Base-by-base conservation (phyloP, 176 grass and related monocot genomes). In the Guadua angustifolia region DNA sequence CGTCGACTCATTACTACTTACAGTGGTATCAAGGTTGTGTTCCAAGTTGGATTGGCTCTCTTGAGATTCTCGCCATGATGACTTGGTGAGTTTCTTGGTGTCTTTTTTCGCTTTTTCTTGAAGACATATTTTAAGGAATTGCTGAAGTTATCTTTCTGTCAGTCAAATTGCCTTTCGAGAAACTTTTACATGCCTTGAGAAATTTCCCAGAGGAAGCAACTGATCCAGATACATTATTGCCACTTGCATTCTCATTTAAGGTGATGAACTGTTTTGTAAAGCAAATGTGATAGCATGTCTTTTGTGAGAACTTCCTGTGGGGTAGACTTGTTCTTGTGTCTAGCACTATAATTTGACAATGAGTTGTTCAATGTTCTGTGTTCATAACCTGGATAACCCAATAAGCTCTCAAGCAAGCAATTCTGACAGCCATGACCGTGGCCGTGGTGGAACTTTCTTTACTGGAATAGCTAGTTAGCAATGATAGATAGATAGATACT, bases 101-200 rank as follows among this genome's bases (percentile, higher is more conserved):
- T 44, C 33, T 72, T 78, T n/a, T 72, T 11, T 42, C 64, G 11
- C 9, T 85, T 84, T 10, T 25, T 6, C 65, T 75, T 78, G 46
- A 36, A 68, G 59, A 14, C 36, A 62, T 75, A 8, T 73, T 38
- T 53, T 80, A 52, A 65, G 73, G 53, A 73, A 74, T 43, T 38
- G 45, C 39, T 85, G 14, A 75, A 84, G 26, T 9, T 78, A 79
- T 47, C 80, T 26, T 43, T 66, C 35, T 66, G 25, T 77, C 84
- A 99, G 84, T 99, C 42, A 95, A 95, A 83, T 80, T 95, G 67
- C 96, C 96, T 82, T 95, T 99, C 25, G 96, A 99, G 83, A 80
- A 90, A 74, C 88, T 99, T 76, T 39, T 99, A 66, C 86, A 95
- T 88, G 72, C 89, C 69, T 81, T 99, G 58, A 91, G 88, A 74